Evolutionary conservation across 331 rosid genomes (phyloP).

Genomic region (Ulmus americana): DNA sequence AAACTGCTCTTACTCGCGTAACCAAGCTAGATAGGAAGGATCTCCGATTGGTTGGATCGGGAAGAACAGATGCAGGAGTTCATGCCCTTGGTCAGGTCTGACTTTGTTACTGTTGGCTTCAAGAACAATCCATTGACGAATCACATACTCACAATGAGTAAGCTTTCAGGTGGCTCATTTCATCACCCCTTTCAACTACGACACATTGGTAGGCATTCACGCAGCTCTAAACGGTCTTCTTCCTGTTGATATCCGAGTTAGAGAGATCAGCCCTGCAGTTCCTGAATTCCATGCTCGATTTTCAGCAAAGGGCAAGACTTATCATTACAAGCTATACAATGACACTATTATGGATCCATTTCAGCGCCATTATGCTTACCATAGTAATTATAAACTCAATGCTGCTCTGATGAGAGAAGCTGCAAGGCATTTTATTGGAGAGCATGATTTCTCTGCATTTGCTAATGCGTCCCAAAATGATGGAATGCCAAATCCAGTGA

Average conservation of each 20-base stretch:
- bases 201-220: slow-evolving; percentile 54
- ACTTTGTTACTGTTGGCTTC: slow-evolving; percentile 25
- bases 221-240: slow-evolving; percentile 79
- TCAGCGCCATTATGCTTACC: slow-evolving; percentile 67
- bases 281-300: slow-evolving; percentile 87
- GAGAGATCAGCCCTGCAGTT: slow-evolving; percentile 72
- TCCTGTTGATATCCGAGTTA: slow-evolving; percentile 78
- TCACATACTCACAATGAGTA: slow-evolving; percentile 23
- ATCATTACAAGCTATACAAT: slow-evolving; percentile 85
- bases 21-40: slow-evolving; percentile 78
- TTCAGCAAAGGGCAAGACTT: slow-evolving; percentile 76
- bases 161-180: slow-evolving; percentile 87
- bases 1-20: slow-evolving; percentile 49
- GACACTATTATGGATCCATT: slow-evolving; percentile 75
- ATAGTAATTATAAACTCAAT: slow-evolving; percentile 66
- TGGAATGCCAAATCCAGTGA: slow-evolving; percentile 60
- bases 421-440: slow-evolving; percentile 65
- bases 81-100: slow-evolving; percentile 98
- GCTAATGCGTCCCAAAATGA: slow-evolving; percentile 70
- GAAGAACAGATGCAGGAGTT: slow-evolving; percentile 88
- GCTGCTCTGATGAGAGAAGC: slow-evolving; percentile 64
- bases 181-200: slow-evolving; percentile 72
- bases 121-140: slow-evolving; percentile 4
- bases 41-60: slow-evolving; percentile 70
- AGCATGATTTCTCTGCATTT: slow-evolving; percentile 85